These are phyloP conservation scores for Elongisporangium undulatum DNA, from an alignment of 352 stramenopile genomes.

Conservation along the genomic window DNA sequence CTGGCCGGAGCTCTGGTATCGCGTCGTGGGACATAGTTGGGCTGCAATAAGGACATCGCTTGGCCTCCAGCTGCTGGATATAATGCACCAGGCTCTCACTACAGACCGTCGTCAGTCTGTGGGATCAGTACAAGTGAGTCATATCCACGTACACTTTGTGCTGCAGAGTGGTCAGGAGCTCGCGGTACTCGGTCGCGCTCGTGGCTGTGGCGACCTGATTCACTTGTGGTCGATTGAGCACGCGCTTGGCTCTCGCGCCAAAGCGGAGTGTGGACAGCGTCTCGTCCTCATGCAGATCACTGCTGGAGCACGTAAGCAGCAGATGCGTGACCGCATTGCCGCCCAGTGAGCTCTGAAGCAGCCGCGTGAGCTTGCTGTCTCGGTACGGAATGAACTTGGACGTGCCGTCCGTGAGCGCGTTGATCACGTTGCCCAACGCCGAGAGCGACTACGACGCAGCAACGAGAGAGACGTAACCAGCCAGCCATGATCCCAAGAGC, in stretches of 20 bases:
- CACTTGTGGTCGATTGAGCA: slow-evolving; percentile 62
- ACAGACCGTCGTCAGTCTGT: not conserved
- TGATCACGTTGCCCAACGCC: slow-evolving; percentile 66
- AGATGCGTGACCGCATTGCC: slow-evolving; percentile 88
- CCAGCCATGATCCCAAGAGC: not conserved
- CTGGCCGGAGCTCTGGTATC: not conserved
- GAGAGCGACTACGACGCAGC: slow-evolving; percentile 49
- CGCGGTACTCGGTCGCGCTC: slow-evolving; percentile 11
- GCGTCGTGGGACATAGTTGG: not conserved
- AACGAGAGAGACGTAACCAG: not conserved
- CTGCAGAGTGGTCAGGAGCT: slow-evolving; percentile 40
- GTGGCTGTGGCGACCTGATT: slow-evolving; percentile 32
- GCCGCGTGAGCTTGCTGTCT: slow-evolving; percentile 86
- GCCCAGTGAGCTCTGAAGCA: slow-evolving; percentile 83
- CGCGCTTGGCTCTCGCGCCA: slow-evolving; percentile 81
- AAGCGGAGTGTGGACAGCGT: slow-evolving; percentile 90
- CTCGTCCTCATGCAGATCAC: slow-evolving; percentile 37
- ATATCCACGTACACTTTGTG: slow-evolving; percentile 38
- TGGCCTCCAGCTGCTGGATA: slow-evolving; percentile 40
- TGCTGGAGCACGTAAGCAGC: slow-evolving; percentile 55
- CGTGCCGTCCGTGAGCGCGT: slow-evolving; percentile 42
- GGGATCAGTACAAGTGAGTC: not conserved
- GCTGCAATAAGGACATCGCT: slow-evolving; percentile 9
- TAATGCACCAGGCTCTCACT: slow-evolving; percentile 49
- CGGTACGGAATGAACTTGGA: slow-evolving; percentile 66